Evolutionary conservation across 352 stramenopile genomes (phyloP), one percentile per base, ranked within the genome.

Genomic region (Phytophthora ramorum): DNA sequence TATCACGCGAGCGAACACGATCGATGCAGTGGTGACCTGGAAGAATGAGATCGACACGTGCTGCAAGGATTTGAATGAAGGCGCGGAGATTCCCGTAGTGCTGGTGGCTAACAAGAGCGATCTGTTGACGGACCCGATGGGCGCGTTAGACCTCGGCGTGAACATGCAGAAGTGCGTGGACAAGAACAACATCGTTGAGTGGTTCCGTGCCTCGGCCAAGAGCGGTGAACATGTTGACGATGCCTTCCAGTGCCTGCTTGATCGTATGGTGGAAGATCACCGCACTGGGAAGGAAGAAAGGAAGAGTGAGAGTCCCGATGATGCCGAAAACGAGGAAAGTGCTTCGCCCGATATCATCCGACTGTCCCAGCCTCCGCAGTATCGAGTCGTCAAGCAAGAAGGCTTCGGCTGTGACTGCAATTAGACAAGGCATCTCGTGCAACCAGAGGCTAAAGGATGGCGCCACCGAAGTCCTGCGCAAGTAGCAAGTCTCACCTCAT

Each of bases 81-180:
- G 68, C 3, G 66, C 66, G 2, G 51, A 53, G 12, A 83, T 97
- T 19, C 89, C 89, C 0, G 87, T 96, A 1, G 80, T 95, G 9
- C 76, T 97, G 67, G 69, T 96, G 7, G 88, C 87, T 7, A 97
- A 97, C 71, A 96, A 97, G 69, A 91, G 86, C 52, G 89, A 97
- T 47, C 64, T 96, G 59, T 62, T 97, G 14, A 58, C 69, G 0
- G 83, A 97, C 49, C 78, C 87, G 0, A 68, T 90, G 52, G 65
- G 79, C 12, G 89, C 87, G 16, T 63, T 96, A 3, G 75, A 91
- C 45, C 78, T 90, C 7, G 89, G 89, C 19, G 85, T 92, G 0
- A 92, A 82, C 20, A 94, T 96, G 85, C 86, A 95, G 53, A 95
- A 95, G 56, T 94, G 87, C 44, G 83, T 93, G 10, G 72, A 72